Evolutionary conservation across 371 early-diverging fungal species (phyloP).

Genomic region (Entomophthora muscae): DNA sequence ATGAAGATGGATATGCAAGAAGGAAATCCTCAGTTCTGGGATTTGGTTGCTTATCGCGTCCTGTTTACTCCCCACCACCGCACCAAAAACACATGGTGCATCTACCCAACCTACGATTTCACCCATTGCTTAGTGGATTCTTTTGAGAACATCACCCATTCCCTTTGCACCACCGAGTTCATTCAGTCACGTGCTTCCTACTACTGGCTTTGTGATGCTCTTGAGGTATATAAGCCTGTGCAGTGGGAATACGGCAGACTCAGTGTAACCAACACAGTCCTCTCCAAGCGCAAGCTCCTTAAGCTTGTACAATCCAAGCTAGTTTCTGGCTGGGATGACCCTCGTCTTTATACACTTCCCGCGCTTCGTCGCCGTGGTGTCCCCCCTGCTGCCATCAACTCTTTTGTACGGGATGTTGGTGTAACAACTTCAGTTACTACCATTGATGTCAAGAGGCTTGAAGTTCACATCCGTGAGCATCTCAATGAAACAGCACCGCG

Average conservation of each 20-base stretch:
- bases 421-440: constrained; percentile 80
- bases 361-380: constrained; percentile 97
- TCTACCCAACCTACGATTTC: constrained; percentile 99
- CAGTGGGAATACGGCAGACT: constrained; percentile 99
- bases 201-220: constrained; percentile 98
- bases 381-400: constrained; percentile 96
- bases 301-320: constrained; percentile 67
- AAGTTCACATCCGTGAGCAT: constrained; percentile 88
- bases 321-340: constrained; percentile 96
- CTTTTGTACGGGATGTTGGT: constrained; percentile 87
- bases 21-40: constrained; percentile 99
- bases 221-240: constrained; percentile 98
- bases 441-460: constrained; percentile 85
- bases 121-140: constrained; percentile 98
- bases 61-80: constrained; percentile 82
- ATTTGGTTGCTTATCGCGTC: constrained; percentile 95
- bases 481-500: constrained; percentile 85
- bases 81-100: constrained; percentile 86
- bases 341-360: constrained; percentile 91
- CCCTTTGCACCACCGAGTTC: constrained; percentile 98
- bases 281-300: constrained; percentile 96
- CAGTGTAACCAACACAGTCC: constrained; percentile 88
- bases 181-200: constrained; percentile 88
- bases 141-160: constrained; percentile 99
- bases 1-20: constrained; percentile 98